These are phyloP conservation scores for Stentor coeruleus DNA, from an alignment of 73 alveolate species.

Conservation along the genomic window DNA sequence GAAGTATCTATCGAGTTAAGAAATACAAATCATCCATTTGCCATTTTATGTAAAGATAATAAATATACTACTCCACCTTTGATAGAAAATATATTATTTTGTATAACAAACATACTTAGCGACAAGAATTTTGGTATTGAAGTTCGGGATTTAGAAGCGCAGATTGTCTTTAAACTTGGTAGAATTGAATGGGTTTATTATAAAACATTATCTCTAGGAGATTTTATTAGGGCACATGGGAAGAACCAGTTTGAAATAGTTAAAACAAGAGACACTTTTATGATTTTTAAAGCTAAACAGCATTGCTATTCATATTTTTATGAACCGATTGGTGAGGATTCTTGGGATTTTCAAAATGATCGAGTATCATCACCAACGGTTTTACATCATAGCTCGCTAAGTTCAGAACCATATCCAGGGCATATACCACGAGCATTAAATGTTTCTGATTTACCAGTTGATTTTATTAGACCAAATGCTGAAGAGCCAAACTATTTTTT, in stretches of 20 bases:
- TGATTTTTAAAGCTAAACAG: background rate
- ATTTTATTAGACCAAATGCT: background rate
- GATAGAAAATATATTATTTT: background rate
- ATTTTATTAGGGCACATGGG: background rate
- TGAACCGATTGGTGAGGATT: background rate
- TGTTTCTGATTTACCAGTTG: constrained; percentile 2
- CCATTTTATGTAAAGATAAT: background rate
- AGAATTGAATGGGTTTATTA: background rate
- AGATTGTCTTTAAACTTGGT: background rate
- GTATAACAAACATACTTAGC: background rate
- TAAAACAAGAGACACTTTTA: background rate
- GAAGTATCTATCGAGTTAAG: constrained; percentile 46
- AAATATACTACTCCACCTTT: background rate
- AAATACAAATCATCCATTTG: constrained; percentile 37
- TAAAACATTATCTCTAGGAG: background rate
- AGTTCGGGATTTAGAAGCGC: background rate
- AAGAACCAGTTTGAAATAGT: background rate
- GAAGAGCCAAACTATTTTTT: background rate
- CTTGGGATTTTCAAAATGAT: background rate
- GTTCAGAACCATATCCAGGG: background rate
- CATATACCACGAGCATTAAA: constrained; percentile 1
- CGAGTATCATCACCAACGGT: background rate
- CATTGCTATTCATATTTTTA: constrained; percentile 3
- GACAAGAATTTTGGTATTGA: constrained; percentile 13
- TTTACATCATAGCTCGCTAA: constrained; percentile 15